Evolutionary conservation across 2,329 filamentous ascomycete genomes (phyloP).

Genomic region (Colletotrichum sp.): DNA sequence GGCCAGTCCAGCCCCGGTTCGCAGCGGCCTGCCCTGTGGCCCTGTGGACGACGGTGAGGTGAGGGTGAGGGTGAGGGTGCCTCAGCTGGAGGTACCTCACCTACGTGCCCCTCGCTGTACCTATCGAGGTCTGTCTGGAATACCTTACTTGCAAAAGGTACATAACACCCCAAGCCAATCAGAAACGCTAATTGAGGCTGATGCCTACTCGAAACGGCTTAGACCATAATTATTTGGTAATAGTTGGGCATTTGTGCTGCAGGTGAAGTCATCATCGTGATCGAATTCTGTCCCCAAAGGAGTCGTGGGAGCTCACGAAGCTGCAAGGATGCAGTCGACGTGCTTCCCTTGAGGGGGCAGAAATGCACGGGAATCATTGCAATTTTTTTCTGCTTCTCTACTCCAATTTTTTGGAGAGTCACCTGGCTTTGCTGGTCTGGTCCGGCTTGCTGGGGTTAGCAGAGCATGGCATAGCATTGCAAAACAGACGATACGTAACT

Average conservation of each 20-base stretch:
- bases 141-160: neutral
- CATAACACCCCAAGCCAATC: neutral
- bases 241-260: conserved; percentile 13
- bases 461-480: neutral
- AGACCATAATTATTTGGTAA: conserved; percentile 17
- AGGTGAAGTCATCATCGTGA: conserved; percentile 25
- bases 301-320: conserved; percentile 5
- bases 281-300: neutral
- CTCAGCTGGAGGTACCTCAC: neutral
- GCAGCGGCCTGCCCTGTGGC: neutral
- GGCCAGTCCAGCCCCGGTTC: neutral
- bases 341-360: conserved; percentile 4
- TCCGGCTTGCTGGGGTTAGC: neutral
- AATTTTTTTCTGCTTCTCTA: neutral
- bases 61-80: neutral
- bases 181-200: neutral
- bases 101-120: neutral
- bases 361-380: neutral
- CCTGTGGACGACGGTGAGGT: neutral
- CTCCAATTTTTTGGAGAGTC: conserved; percentile 8
- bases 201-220: conserved; percentile 11
- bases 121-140: neutral
- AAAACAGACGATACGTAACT: neutral
- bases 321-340: conserved; percentile 17
- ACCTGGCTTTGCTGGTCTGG: conserved; percentile 1